Percentiles rank a stretch among this genome's conserved stretches.
These are phyloP conservation scores for Yamadazyma siamensis DNA, from an alignment of 1,139 yeast species.

Conservation along the genomic window DNA sequence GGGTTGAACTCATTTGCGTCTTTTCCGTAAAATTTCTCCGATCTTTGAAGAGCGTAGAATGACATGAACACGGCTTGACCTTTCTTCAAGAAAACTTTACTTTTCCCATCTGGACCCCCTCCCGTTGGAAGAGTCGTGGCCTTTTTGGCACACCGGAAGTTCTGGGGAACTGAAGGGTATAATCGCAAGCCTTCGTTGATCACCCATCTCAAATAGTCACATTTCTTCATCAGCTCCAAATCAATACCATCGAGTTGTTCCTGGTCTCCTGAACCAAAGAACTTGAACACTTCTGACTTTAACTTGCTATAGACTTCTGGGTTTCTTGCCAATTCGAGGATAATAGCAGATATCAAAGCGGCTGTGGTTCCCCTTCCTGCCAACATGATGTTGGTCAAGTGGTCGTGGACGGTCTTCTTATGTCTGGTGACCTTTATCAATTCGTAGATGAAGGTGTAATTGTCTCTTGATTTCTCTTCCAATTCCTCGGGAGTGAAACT, in stretches of 20 bases:
- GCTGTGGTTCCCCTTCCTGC: constrained; percentile 58
- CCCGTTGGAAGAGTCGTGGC: constrained; percentile 52
- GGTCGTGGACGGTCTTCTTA: constrained; percentile 45
- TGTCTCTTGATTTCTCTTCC: constrained; percentile 25
- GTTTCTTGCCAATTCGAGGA: constrained; percentile 40
- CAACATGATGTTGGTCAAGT: constrained; percentile 43
- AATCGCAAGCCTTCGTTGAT: constrained; percentile 50
- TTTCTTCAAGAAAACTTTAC: constrained; percentile 43
- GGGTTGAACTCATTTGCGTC: constrained; percentile 48
- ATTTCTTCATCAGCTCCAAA: constrained; percentile 47
- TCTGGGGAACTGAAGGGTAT: constrained; percentile 54
- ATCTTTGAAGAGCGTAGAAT: constrained; percentile 43
- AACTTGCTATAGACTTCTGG: constrained; percentile 35
- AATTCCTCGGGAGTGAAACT: constrained; percentile 23
- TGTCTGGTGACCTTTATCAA: constrained; percentile 44
- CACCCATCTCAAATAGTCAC: constrained; percentile 45
- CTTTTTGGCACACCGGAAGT: constrained; percentile 39
- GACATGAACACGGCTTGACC: constrained; percentile 42
- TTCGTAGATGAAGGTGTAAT: constrained; percentile 45
- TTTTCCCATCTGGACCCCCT: constrained; percentile 44
- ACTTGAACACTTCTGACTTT: constrained; percentile 26
- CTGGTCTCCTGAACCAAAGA: constrained; percentile 24
- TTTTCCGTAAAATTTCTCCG: constrained; percentile 39
- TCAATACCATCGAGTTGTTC: constrained; percentile 18
- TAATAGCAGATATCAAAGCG: constrained; percentile 39